Evolutionary conservation across 2,329 filamentous ascomycete genomes (phyloP), one percentile per base, ranked within the genome.

Genomic region (Aspergillus ibericus): DNA sequence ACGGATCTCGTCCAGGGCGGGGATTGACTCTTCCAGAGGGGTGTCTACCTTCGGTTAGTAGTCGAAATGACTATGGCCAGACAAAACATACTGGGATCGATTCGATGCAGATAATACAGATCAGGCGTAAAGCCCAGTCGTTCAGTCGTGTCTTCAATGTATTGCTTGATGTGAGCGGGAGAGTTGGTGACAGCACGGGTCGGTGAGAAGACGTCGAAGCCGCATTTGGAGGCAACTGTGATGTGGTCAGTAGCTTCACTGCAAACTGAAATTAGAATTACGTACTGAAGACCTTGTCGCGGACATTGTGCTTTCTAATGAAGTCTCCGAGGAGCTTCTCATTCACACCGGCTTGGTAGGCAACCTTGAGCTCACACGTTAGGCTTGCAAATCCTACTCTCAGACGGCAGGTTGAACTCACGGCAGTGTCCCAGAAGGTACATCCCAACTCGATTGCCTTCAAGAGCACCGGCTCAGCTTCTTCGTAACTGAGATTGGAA

Each of bases 261-360:
- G 3, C 15, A 32, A 16, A 2, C 4, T 22, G 12, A 35, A 12
- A 15, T 12, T 36, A 2, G 7, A 6, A 51, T 1, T 5, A 69
- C 77, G 53, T 59, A 80, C 78, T 66, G 60, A 82, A 82, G n/a
- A 82, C 38, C 61, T 82, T 81, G 55, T 82, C 79, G 1, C 81
- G 77, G 9, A 79, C 70, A 50, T 82, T 79, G 66, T 82, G 79
- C 63, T 82, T 82, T 22, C 76, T 66, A 59, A 82, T 81, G 59
- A 82, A 82, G 32, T 81, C 78, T 3, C 80, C 81, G 0, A 82
- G 67, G 0, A 82, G 73, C 66, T 80, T 81, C 55, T 82, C 81
- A 50, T 83, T 82, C 12, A 80, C 73, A 35, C 80, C 80, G 1
- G 76, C 75, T 65, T 72, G 66, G 59, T 82, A 82, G 4, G 77